Percentiles rank a stretch among this genome's conserved stretches.
Conservation (phyloP, 2,329 filamentous ascomycete genomes). For the Exophiala mesophila region DNA sequence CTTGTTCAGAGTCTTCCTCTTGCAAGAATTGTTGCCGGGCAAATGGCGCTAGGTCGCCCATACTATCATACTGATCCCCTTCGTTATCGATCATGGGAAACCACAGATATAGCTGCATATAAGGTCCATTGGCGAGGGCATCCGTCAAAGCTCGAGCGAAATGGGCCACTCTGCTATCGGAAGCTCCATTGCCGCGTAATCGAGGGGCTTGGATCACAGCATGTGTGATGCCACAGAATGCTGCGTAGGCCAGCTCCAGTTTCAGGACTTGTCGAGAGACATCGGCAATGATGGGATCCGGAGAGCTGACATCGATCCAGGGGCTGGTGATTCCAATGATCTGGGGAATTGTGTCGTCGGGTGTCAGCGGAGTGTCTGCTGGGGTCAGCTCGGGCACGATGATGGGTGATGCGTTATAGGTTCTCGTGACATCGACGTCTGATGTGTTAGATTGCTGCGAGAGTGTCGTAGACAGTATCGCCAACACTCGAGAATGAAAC, state of each 20-base stretch:
- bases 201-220: conserved; percentile 76
- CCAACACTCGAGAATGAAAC: conserved; percentile 56
- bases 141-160: conserved; percentile 83
- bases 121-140: conserved; percentile 66
- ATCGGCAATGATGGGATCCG: conserved; percentile 75
- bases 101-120: conserved; percentile 74
- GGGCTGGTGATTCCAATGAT: conserved; percentile 76
- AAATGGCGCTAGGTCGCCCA: conserved; percentile 42
- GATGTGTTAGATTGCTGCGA: conserved; percentile 36
- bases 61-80: conserved; percentile 45
- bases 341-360: conserved; percentile 74
- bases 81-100: conserved; percentile 77
- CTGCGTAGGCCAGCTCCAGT: conserved; percentile 88
- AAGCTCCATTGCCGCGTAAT: conserved; percentile 51
- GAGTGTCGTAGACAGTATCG: conserved; percentile 49
- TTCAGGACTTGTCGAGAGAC: conserved; percentile 86
- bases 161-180: conserved; percentile 55
- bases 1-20: conserved; percentile 30
- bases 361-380: conserved; percentile 60
- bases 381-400: conserved; percentile 39
- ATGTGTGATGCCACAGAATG: conserved; percentile 85
- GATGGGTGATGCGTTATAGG: conserved; percentile 37
- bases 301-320: conserved; percentile 86
- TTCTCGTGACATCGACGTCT: conserved; percentile 37
- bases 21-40: conserved; percentile 38